Conservation (phyloP, 2,329 filamentous ascomycete genomes). For the Beauveria sp. region DNA sequence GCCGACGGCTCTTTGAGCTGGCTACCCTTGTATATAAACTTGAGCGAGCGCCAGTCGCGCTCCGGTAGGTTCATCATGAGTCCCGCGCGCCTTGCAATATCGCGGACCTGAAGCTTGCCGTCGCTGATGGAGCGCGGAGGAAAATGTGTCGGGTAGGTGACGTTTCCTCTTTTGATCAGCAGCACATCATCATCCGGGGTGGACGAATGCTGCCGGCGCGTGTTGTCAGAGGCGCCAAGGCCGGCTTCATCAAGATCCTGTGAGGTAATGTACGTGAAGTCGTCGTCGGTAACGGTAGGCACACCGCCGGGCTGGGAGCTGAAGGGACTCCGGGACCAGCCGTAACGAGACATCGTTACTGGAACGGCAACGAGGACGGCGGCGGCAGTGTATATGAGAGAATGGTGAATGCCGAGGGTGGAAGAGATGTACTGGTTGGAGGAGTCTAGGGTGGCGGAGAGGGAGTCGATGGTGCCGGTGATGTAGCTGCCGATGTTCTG, state of each 20-base stretch:
- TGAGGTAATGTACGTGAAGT: conserved; percentile 78
- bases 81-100: conserved; percentile 60
- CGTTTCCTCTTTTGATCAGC: conserved; percentile 59
- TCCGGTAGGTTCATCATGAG: conserved; percentile 57
- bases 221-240: conserved; percentile 21
- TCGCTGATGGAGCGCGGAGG: conserved; percentile 69
- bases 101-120: conserved; percentile 59
- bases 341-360: conserved; percentile 48
- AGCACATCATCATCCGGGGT: conserved; percentile 59
- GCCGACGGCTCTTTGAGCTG: conserved; percentile 58
- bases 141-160: conserved; percentile 63
- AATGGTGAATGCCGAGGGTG: conserved; percentile 42
- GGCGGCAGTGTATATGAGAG: conserved; percentile 42
- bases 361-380: conserved; percentile 38
- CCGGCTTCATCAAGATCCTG: conserved; percentile 53
- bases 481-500: conserved; percentile 53
- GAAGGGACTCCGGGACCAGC: conserved; percentile 48
- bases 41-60: conserved; percentile 44
- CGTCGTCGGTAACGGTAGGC: conserved; percentile 63
- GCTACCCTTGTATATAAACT: conserved; percentile 66
- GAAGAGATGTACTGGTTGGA: conserved; percentile 46
- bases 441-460: conserved; percentile 40
- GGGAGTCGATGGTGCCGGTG: conserved; percentile 41
- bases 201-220: conserved; percentile 32
- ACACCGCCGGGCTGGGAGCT: conserved; percentile 38